A percentile compares a stretch with the other conserved stretches of the same genome.
phyloP scores from a whole-genome alignment of 2,329 filamentous ascomycete species.

The Grosmannia clavigera region DNA sequence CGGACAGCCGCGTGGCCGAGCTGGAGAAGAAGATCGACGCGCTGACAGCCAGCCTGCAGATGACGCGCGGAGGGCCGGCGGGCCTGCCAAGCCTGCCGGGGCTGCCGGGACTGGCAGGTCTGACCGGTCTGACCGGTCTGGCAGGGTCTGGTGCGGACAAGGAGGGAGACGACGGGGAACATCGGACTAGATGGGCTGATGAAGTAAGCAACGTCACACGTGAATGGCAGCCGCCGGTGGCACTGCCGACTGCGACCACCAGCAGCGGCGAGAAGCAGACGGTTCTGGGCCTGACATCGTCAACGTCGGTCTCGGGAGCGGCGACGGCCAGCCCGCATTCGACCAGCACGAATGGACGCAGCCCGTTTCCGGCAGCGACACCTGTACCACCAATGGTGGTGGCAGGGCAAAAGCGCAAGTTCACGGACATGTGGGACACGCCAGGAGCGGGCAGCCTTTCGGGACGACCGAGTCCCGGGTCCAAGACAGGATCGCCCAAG shows the following conservation, averaged over 20 bases:
- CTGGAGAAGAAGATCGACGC: constrained; percentile 89
- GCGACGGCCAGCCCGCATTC: background rate
- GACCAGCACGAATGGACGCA: background rate
- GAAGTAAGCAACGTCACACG: too few relatives aligned
- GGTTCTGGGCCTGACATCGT: background rate
- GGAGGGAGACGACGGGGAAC: background rate
- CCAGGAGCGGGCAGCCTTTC: background rate
- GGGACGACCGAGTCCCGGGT: background rate
- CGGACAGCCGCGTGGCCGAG: constrained; percentile 77
- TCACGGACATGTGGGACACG: constrained; percentile 16
- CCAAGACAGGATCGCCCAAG: background rate
- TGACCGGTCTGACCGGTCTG: background rate
- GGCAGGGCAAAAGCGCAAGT: constrained; percentile 29
- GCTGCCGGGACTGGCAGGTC: background rate
- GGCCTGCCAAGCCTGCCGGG: background rate
- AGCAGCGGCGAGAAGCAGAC: background rate
- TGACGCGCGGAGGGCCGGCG: constrained; percentile 20
- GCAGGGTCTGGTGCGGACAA: background rate
- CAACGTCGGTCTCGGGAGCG: background rate
- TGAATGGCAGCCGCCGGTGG: too few relatives aligned
- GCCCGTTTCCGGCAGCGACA: background rate
- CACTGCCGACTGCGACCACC: background rate
- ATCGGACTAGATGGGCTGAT: background rate
- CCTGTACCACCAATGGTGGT: constrained; percentile 15
- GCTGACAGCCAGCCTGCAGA: constrained; percentile 66